These are phyloP conservation scores for Bipolaris zeicola DNA, from an alignment of 2,329 filamentous ascomycete genomes.

Conservation along the genomic window DNA sequence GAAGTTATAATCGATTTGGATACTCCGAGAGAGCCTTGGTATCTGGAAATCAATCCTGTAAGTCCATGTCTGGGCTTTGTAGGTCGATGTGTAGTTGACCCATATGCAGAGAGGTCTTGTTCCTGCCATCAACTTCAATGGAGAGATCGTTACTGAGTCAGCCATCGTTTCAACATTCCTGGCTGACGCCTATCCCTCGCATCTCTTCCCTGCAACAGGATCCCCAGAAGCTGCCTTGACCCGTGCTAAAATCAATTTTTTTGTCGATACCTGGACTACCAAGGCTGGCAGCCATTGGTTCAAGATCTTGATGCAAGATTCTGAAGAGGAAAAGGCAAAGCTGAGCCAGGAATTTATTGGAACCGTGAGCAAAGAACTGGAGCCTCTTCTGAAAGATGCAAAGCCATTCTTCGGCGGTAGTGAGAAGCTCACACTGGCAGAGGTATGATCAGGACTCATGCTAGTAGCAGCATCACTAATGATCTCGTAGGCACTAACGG, in stretches of 20 bases:
- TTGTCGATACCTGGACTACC: slow-evolving; percentile 70
- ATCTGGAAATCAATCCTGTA: slow-evolving; percentile 75
- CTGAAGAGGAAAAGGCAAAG: slow-evolving; percentile 56
- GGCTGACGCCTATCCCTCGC: slow-evolving; percentile 70
- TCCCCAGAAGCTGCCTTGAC: slow-evolving; percentile 61
- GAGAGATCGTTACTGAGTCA: slow-evolving; percentile 73
- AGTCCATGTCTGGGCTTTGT: not conserved
- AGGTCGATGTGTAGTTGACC: not conserved
- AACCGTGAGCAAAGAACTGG: slow-evolving; percentile 70
- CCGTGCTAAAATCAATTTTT: slow-evolving; percentile 72
- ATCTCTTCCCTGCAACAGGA: slow-evolving; percentile 65
- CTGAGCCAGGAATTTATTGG: slow-evolving; percentile 59
- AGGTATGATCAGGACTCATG: slow-evolving; percentile 58
- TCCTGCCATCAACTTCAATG: slow-evolving; percentile 67
- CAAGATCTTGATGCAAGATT: slow-evolving; percentile 54
- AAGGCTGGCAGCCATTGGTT: slow-evolving; percentile 62
- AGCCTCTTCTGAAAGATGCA: slow-evolving; percentile 65
- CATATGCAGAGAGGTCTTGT: slow-evolving; percentile 68
- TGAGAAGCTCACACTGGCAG: slow-evolving; percentile 69
- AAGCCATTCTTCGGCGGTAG: slow-evolving; percentile 55
- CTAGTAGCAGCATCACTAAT: slow-evolving; percentile 7
- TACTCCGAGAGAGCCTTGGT: slow-evolving; percentile 72
- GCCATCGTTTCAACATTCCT: slow-evolving; percentile 74
- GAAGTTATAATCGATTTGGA: slow-evolving; percentile 75
- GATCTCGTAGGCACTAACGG: slow-evolving; percentile 60